Percentiles rank a stretch among this genome's conserved stretches.
These are phyloP conservation scores for Keqinozyma sinolaborantium DNA, from an alignment of 1,139 yeast species.

Conservation along the genomic window DNA sequence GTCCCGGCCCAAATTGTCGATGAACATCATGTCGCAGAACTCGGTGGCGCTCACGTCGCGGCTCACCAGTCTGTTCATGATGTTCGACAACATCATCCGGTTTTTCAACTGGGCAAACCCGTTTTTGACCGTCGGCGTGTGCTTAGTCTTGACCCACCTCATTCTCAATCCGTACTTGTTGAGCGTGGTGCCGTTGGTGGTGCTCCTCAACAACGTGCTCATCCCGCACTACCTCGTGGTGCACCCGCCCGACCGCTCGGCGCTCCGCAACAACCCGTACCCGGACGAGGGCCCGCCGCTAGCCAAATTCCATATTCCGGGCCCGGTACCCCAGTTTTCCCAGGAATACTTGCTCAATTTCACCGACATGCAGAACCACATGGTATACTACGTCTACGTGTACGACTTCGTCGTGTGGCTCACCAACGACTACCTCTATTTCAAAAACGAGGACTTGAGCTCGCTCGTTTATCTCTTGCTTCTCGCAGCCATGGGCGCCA, in stretches of 20 bases:
- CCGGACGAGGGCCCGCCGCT: slow-evolving; percentile 57
- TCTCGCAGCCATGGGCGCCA: slow-evolving; percentile 22
- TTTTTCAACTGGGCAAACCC: slow-evolving; percentile 67
- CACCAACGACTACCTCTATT: slow-evolving; percentile 59
- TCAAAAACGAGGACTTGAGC: slow-evolving; percentile 62
- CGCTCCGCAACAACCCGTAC: slow-evolving; percentile 38
- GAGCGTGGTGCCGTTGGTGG: slow-evolving; percentile 51
- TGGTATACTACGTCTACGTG: slow-evolving; percentile 61
- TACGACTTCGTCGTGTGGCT: slow-evolving; percentile 56
- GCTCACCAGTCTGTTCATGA: slow-evolving; percentile 55
- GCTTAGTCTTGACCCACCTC: slow-evolving; percentile 53
- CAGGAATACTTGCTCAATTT: slow-evolving; percentile 74
- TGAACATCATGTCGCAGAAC: slow-evolving; percentile 67
- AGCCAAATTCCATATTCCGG: slow-evolving; percentile 49
- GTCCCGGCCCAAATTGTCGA: slow-evolving; percentile 64
- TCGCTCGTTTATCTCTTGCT: slow-evolving; percentile 43
- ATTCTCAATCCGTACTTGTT: slow-evolving; percentile 62
- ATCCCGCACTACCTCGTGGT: slow-evolving; percentile 63
- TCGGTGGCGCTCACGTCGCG: slow-evolving; percentile 65
- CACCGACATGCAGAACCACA: slow-evolving; percentile 82
- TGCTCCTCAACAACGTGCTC: slow-evolving; percentile 53
- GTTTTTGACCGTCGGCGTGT: slow-evolving; percentile 55
- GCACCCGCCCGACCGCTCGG: slow-evolving; percentile 33
- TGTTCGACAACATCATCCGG: slow-evolving; percentile 52
- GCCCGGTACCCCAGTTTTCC: slow-evolving; percentile 76